Evolutionary conservation across 176 grass and related monocot genomes (phyloP), one percentile per base, ranked within the genome.

Genomic region (Pontederia crassipes): DNA sequence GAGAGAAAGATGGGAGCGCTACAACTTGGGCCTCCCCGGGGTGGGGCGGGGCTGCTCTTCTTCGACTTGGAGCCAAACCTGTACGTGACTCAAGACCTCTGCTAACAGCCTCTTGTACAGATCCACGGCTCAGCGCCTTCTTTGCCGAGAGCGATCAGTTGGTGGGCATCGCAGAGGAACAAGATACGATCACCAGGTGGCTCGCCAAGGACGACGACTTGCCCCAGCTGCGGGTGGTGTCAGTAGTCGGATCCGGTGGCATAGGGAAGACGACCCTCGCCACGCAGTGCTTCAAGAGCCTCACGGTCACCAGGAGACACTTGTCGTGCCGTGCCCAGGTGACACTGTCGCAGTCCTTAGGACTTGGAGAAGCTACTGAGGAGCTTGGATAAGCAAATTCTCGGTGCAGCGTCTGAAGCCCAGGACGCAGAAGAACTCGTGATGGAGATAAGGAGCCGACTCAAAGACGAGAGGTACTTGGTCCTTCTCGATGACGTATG

Each of bases 1-100:
- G 29, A 55, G 10, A 0, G 67, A 82, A 20, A 61, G 69, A 8
- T 71, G 74, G 40, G 45, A 74, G 4, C 12, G 4, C 24, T 28
- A 56, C 18, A 9, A 24, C 20, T 24, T 3, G 2, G 3, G 0
- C 10, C 5, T 0, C n/a, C 12, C 3, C 9, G 17, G 56, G 1
- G 1, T n/a, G n/a, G n/a, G n/a, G n/a, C n/a, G n/a, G n/a, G n/a
- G n/a, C 9, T 3, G 0, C 0, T 0, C 0, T 46, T 0, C 55
- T 24, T 24, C 0, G 20, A 24, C 55, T 24, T 24, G 1, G 20
- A 24, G 20, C 1, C 20, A 24, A 24, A 24, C 20, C 20, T 24
- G 1, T 40, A 26, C 24, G 47, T n/a, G n/a, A 12, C 48, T 7
- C 1, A 16, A 12, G 40, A 26, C 55, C 55, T 65, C 64, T 29